A percentile compares a stretch with the other conserved stretches of the same genome.
Evolutionary conservation across 2,329 filamentous ascomycete genomes (phyloP).

Genomic region (Calonectria hongkongensis): DNA sequence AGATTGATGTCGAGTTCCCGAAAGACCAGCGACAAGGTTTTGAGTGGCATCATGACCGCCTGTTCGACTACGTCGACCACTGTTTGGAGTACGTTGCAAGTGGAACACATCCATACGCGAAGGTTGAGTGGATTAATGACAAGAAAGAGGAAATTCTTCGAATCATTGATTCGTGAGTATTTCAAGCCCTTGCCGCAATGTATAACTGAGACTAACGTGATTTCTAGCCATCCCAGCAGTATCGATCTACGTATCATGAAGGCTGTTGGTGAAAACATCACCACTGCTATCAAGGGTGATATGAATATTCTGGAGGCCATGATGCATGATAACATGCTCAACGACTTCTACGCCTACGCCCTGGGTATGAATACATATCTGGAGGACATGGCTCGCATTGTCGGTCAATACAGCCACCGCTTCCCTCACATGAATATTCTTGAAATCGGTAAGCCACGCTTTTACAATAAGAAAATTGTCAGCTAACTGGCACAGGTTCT

Average conservation of each 20-base stretch:
- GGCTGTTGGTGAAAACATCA: slow-evolving; percentile 5
- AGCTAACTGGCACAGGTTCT: not conserved
- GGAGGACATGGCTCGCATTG: slow-evolving; percentile 10
- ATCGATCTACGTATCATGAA: slow-evolving; percentile 6
- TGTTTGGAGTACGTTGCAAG: slow-evolving; percentile 10
- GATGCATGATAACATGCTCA: slow-evolving; percentile 11
- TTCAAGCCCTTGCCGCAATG: not conserved
- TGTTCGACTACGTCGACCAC: slow-evolving; percentile 3
- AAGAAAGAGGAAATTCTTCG: not conserved
- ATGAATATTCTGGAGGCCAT: slow-evolving; percentile 5
- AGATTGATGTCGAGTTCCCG: not conserved
- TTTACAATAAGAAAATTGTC: not conserved
- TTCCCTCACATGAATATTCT: slow-evolving; percentile 18
- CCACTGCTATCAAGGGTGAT: not conserved
- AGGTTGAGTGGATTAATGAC: not conserved
- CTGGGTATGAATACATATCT: slow-evolving; percentile 4
- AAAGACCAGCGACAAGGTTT: not conserved
- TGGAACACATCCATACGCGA: slow-evolving; percentile 8
- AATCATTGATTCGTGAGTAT: slow-evolving; percentile 5
- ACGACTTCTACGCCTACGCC: slow-evolving; percentile 9
- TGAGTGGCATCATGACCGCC: slow-evolving; percentile 10
- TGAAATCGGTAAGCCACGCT: not conserved
- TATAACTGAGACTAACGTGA: not conserved
- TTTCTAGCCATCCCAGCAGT: not conserved
- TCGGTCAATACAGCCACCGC: slow-evolving; percentile 4